Evolutionary conservation across 2,329 filamentous ascomycete species (phyloP).

Genomic region (Capronia americana): DNA sequence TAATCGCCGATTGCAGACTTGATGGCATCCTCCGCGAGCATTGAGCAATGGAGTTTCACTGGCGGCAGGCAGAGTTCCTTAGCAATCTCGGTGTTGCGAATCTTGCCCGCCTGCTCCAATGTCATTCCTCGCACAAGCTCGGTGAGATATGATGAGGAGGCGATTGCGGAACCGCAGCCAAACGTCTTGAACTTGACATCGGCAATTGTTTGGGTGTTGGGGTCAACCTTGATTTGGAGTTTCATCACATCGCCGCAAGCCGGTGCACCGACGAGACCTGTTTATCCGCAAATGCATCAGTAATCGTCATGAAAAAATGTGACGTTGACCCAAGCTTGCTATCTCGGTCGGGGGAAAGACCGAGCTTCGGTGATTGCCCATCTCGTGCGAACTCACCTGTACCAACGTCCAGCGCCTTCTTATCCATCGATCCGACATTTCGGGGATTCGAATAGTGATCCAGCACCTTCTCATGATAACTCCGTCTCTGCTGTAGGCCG

Average conservation of each 20-base stretch:
- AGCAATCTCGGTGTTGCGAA: conserved; percentile 97
- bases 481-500: conserved; percentile 49
- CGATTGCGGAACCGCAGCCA: conserved; percentile 92
- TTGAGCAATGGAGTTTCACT: conserved; percentile 89
- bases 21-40: conserved; percentile 91
- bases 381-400: conserved; percentile 54
- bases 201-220: conserved; percentile 82
- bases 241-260: conserved; percentile 95
- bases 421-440: conserved; percentile 79
- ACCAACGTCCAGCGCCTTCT: conserved; percentile 81
- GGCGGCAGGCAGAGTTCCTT: conserved; percentile 91
- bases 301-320: neutral
- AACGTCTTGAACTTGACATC: conserved; percentile 99
- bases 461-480: conserved; percentile 74
- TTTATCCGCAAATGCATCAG: conserved; percentile 20
- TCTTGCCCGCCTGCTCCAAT: conserved; percentile 86
- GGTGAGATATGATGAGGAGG: conserved; percentile 91
- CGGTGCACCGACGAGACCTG: conserved; percentile 84
- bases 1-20: conserved; percentile 91
- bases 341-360: conserved; percentile 8
- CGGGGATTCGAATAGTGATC: conserved; percentile 83
- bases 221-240: conserved; percentile 90
- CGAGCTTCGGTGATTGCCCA: conserved; percentile 15
- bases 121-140: conserved; percentile 96
- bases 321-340: conserved; percentile 23